Base-by-base conservation (phyloP, 2,329 filamentous ascomycete genomes). In the Neurospora sp. region DNA sequence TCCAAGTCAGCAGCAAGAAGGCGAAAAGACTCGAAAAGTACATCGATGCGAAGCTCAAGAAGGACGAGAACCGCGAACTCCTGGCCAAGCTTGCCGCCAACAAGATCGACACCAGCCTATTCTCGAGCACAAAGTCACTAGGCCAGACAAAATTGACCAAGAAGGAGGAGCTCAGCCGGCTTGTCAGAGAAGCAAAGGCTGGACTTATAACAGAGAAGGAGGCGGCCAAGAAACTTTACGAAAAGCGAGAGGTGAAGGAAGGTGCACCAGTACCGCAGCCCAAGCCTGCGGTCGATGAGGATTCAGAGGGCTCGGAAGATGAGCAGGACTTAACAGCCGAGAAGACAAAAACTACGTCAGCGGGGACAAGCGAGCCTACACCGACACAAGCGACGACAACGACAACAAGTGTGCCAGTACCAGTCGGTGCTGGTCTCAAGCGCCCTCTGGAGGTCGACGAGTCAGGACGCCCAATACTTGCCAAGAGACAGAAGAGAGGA, bases 1-100 rank as follows among this genome's bases (percentile, higher is more conserved):
- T 78, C 65, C 88, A 89, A 75, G 82, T 89, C 77, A 89, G 83
- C 76, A 83, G 86, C 71, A 89, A 90, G 77, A 90, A 90, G 78
- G 86, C 88, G 6, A 90, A 90, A 80, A 84, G 88, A 1, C 77
- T 90, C 46, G 88, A 90, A 72, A 90, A 90, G 76, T 90, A 90
- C 77, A 89, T 90, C 73, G 94, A 98, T 76, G 96, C 87, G 70
- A 99, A 99, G 84, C 83, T 99, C 66, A 92, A 90, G 79, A 97
- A 97, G 79, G 96, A 99, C 77, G 95, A 98, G 79, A 97, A 92
- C 76, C 85, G 92, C 37, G 91, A 89, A 70, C 83, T 99, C 38
- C 85, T 98, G 75, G 91, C 92, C 77, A 94, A 96, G 78, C 85
- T 99, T 36, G 92, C 92, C 19, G 85, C 88, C 71, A 86, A 88